These are phyloP conservation scores for Metschnikowia kofuensis DNA, from an alignment of 805 yeast species.

Conservation along the genomic window DNA sequence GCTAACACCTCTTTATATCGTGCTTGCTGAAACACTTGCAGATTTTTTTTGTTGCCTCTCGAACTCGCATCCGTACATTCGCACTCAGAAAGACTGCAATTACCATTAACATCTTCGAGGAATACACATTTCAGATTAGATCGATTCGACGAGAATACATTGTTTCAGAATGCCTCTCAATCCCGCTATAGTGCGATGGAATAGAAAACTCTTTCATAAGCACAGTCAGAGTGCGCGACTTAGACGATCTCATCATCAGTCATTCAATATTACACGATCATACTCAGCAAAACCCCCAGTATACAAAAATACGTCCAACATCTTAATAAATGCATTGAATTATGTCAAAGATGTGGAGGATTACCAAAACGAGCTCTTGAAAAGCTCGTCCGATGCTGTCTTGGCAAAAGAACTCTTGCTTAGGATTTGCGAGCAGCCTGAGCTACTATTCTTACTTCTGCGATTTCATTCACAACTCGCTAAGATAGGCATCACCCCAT, in stretches of 20 bases:
- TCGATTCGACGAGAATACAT: too few species aligned
- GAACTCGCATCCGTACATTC: slow-evolving; percentile 11
- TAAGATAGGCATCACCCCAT: slow-evolving; percentile 25
- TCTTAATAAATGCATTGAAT: slow-evolving; percentile 19
- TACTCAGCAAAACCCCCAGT: slow-evolving; percentile 14
- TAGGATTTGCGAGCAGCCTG: slow-evolving; percentile 24
- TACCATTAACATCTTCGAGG: too few species aligned
- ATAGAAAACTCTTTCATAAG: background rate
- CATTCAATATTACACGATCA: background rate
- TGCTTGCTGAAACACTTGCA: background rate
- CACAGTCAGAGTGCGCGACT: background rate
- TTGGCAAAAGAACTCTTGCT: slow-evolving; percentile 26
- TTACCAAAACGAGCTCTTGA: slow-evolving; percentile 20
- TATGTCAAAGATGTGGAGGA: slow-evolving; percentile 30
- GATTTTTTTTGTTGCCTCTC: slow-evolving; percentile 6
- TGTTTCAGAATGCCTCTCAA: too few species aligned
- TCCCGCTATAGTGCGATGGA: background rate
- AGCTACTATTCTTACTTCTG: slow-evolving; percentile 29
- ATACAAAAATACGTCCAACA: slow-evolving; percentile 11
- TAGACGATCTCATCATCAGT: background rate
- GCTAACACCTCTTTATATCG: background rate
- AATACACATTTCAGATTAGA: too few species aligned
- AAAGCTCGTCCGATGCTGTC: slow-evolving; percentile 16
- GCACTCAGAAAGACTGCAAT: background rate
- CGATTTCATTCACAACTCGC: slow-evolving; percentile 32